phyloP scores from a whole-genome alignment of 2,329 filamentous ascomycete species.

The Teratosphaeria epicoccoides region DNA sequence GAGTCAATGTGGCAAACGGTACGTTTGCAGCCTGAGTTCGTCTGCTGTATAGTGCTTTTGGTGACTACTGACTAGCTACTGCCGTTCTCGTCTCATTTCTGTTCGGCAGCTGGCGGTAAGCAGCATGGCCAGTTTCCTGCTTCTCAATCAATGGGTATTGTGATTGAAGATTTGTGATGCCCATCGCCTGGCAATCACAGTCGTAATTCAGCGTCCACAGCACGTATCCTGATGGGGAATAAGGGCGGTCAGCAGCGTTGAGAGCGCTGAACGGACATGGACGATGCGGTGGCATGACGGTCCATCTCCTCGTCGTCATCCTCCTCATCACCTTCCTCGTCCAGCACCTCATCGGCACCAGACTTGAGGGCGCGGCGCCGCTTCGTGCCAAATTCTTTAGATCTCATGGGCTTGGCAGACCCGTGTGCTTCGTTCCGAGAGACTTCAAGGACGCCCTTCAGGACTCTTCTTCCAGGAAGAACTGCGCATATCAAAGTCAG shows the following conservation, averaged over 20 bases:
- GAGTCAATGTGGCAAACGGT: constrained; percentile 1
- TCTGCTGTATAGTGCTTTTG: not conserved
- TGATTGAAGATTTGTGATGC: not conserved
- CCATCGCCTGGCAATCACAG: constrained; percentile 2
- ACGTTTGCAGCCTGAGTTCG: not conserved
- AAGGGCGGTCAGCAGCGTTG: constrained; percentile 6
- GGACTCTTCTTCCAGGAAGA: constrained; percentile 86
- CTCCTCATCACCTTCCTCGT: constrained; percentile 53
- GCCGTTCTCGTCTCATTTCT: not conserved
- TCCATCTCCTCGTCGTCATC: constrained; percentile 42
- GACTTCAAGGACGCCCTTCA: constrained; percentile 49
- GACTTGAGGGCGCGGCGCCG: constrained; percentile 22
- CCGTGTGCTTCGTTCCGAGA: not conserved
- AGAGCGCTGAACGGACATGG: not conserved
- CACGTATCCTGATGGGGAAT: constrained; percentile 1
- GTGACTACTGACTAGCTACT: not conserved
- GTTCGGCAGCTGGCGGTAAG: constrained; percentile 3
- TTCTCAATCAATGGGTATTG: not conserved
- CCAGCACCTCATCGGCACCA: constrained; percentile 45
- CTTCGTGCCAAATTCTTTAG: constrained; percentile 16
- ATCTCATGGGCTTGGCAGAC: not conserved
- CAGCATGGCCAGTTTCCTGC: not conserved
- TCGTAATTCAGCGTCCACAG: constrained; percentile 1
- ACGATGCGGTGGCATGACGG: constrained; percentile 2
- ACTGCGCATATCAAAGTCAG: constrained; percentile 38